Evolutionary conservation across 2,329 filamentous ascomycete species (phyloP), one percentile per base, ranked within the genome.

Genomic region (Hymenoscyphus linearis): DNA sequence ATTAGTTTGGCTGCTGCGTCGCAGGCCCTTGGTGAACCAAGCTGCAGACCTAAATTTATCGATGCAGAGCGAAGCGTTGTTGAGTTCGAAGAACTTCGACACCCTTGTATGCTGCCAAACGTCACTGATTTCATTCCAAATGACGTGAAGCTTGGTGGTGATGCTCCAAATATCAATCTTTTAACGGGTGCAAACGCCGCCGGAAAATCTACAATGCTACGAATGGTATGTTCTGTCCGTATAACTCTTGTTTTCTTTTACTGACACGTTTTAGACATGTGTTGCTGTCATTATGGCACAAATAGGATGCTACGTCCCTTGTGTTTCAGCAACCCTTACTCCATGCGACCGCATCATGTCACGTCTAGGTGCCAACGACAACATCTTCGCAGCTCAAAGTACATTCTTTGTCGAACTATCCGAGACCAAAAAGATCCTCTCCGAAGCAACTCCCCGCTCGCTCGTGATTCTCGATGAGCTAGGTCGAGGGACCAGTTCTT

Each of bases 321-420:
- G 91, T 62, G 80, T 83, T 18, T 91, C 87, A 2, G 95, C 95
- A 1, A 86, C 83, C 2, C 81, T 99, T 52, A 98, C 93, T 0
- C 93, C 95, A 0, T 86, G 96, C 2, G 95, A 99, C 73, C 90
- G 95, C 59, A 98, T 99, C 79, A 99, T 99, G 95, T 98, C 93
- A 10, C 91, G 95, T 53, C 85, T 99, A 0, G 95, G 95, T 10
- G 95, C 95, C 55, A 96, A 98, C 71, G 95, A 99, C 84, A 98
- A 98, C 75, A 99, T 99, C 69, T 98, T 99, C 73, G 95, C 93
- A 1, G 91, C 93, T 0, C 95, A 99, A 75, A 96, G 91, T 14
- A 99, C 95, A 2, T 99, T 99, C 80, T 98, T 99, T 72, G 93
- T 99, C 31, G 95, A 99, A 76, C 80, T 99, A 1, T 93, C 92